phyloP scores from a whole-genome alignment of 305 asterid species.

The Solanum hybrid region DNA sequence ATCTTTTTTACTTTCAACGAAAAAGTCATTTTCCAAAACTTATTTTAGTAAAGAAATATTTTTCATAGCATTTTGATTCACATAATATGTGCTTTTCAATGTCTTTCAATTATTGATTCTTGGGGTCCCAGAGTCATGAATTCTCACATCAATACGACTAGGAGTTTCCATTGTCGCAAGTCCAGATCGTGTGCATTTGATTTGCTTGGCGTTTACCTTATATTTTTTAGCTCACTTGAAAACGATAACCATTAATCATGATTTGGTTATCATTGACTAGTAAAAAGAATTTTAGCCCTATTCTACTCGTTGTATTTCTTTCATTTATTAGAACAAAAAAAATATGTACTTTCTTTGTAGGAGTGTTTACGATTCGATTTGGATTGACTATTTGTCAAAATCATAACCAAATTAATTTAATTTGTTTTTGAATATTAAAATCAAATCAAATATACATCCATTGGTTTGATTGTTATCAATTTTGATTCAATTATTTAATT shows the following conservation, averaged over 20 bases:
- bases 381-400: too few relatives aligned
- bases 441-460: too few relatives aligned
- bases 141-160: background rate
- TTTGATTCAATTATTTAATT: too few relatives aligned
- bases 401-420: background rate
- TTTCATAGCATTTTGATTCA: background rate
- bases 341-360: background rate
- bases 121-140: background rate
- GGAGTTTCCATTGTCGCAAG: background rate
- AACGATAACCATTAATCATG: background rate
- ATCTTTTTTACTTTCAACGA: background rate
- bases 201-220: background rate
- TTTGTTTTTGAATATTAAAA: too few relatives aligned
- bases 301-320: background rate
- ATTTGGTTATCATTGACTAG: background rate
- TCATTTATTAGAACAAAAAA: too few relatives aligned
- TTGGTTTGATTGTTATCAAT: background rate
- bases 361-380: background rate
- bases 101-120: background rate
- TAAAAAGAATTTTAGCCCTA: background rate
- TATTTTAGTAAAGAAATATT: background rate
- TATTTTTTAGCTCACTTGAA: background rate
- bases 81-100: background rate
- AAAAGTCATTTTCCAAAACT: background rate
- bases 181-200: background rate